Conservation (phyloP, 2,329 filamentous ascomycete genomes). For the Trichoderma semiorbis region DNA sequence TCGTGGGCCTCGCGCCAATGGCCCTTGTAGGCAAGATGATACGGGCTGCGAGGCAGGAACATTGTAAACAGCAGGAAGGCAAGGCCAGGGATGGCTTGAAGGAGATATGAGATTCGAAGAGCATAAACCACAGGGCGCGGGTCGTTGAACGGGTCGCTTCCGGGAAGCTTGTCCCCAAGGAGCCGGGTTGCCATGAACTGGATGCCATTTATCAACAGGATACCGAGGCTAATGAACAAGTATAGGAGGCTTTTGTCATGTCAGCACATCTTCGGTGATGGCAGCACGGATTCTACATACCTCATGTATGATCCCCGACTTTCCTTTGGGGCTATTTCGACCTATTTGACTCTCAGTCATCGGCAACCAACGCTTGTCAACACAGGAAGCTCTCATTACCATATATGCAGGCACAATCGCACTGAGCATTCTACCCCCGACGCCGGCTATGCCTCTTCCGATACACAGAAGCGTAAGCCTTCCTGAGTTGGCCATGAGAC, state of each 20-base stretch:
- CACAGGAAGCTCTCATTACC: slow-evolving; percentile 18
- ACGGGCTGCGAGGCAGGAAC: slow-evolving; percentile 62
- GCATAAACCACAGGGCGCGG: slow-evolving; percentile 39
- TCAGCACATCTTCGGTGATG: not conserved
- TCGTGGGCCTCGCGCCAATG: slow-evolving; percentile 62
- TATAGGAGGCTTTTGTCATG: slow-evolving; percentile 51
- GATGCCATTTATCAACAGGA: slow-evolving; percentile 64
- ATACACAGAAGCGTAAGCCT: slow-evolving; percentile 68
- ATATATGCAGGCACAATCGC: slow-evolving; percentile 69
- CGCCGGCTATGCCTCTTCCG: slow-evolving; percentile 67
- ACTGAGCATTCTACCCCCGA: slow-evolving; percentile 72
- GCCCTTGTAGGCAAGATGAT: slow-evolving; percentile 67
- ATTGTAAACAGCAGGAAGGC: slow-evolving; percentile 51
- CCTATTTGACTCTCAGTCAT: slow-evolving; percentile 24
- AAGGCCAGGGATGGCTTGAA: slow-evolving; percentile 55
- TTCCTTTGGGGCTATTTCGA: slow-evolving; percentile 60
- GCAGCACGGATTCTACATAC: slow-evolving; percentile 14
- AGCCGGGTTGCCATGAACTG: slow-evolving; percentile 54
- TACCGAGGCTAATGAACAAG: slow-evolving; percentile 69
- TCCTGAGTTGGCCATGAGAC: slow-evolving; percentile 59
- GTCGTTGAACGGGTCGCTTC: not conserved
- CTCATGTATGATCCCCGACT: slow-evolving; percentile 57
- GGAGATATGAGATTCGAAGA: slow-evolving; percentile 60
- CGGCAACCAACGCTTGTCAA: not conserved
- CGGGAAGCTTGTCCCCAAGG: slow-evolving; percentile 49